A percentile compares a stretch with the other conserved stretches of the same genome.
Evolutionary conservation across 257 asterid species (phyloP).

Genomic region (Pogostemon cablin): DNA sequence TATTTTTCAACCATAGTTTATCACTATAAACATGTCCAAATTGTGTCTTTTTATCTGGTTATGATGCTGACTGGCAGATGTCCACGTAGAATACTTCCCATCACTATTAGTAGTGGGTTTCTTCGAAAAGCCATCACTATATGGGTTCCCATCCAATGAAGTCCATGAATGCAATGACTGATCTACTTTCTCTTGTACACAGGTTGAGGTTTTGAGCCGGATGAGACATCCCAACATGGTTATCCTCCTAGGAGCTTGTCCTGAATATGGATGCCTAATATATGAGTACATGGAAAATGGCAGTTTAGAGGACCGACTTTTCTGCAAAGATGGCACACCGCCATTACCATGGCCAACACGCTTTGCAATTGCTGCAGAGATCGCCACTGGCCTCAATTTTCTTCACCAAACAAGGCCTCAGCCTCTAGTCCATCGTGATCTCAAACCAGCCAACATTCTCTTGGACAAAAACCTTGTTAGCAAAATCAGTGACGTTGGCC

Average conservation of each 20-base stretch:
- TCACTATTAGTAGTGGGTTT: no score
- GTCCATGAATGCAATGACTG: neutral
- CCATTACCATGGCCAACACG: constrained; percentile 51
- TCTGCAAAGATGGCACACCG: constrained; percentile 37
- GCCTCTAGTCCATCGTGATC: constrained; percentile 60
- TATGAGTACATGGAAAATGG: constrained; percentile 64
- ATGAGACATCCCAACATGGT: constrained; percentile 65
- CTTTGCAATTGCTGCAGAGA: constrained; percentile 51
- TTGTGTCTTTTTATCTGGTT: neutral
- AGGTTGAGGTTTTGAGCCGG: constrained; percentile 55
- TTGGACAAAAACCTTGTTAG: constrained; percentile 68
- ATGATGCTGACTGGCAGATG: neutral
- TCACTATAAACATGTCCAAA: neutral
- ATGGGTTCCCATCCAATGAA: neutral
- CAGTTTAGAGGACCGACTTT: constrained; percentile 50
- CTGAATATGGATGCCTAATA: constrained; percentile 50
- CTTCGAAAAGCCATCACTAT: no score
- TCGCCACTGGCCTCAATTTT: constrained; percentile 51
- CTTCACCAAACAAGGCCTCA: constrained; percentile 53
- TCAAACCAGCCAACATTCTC: constrained; percentile 68
- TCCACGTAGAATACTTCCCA: no score
- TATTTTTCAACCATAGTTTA: neutral
- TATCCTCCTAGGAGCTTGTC: constrained; percentile 58
- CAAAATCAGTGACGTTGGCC: constrained; percentile 86
- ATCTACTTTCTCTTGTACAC: constrained; percentile 1